A percentile compares a stretch with the other conserved stretches of the same genome.
Evolutionary conservation across 768 basidiomycete species (phyloP).

Genomic region (Tricholoma furcatifolium): DNA sequence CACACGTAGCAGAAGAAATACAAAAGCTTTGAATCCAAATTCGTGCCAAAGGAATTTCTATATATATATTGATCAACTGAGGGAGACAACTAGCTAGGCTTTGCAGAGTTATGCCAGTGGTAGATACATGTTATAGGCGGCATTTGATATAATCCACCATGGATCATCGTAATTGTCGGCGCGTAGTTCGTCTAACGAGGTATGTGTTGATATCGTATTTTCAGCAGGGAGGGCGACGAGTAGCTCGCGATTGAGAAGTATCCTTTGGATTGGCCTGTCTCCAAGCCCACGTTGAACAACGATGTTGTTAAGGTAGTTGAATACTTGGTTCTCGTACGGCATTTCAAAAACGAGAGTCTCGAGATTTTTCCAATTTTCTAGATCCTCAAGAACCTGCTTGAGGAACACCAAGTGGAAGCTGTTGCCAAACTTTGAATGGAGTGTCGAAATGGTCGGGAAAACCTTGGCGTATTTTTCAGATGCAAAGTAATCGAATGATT

Average conservation of each 20-base stretch:
- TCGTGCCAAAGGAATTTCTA: too few species aligned
- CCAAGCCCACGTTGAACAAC: slow-evolving; percentile 16
- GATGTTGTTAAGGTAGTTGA: slow-evolving; percentile 15
- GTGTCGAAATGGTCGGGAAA: slow-evolving; percentile 31
- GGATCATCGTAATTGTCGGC: slow-evolving; percentile 26
- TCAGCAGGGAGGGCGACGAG: slow-evolving; percentile 10
- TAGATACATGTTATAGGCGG: slow-evolving; percentile 4
- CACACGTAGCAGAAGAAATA: too few species aligned
- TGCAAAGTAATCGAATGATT: slow-evolving; percentile 20
- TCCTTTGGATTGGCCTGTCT: slow-evolving; percentile 18
- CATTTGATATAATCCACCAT: slow-evolving; percentile 28
- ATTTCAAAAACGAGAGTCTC: slow-evolving; percentile 28
- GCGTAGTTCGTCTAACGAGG: slow-evolving; percentile 16
- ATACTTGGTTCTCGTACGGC: slow-evolving; percentile 23
- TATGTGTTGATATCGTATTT: slow-evolving; percentile 7
- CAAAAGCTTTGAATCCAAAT: not conserved
- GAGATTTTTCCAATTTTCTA: slow-evolving; percentile 21
- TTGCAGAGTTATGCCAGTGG: too few species aligned
- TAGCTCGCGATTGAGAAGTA: slow-evolving; percentile 31
- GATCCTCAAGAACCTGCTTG: slow-evolving; percentile 15
- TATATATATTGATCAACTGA: too few species aligned
- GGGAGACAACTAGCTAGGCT: too few species aligned
- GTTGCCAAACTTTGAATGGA: slow-evolving; percentile 27
- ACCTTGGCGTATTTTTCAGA: slow-evolving; percentile 19
- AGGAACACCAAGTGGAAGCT: slow-evolving; percentile 20